Base-by-base conservation (phyloP, 768 basidiomycete genomes). In the Crucibulum laeve region DNA sequence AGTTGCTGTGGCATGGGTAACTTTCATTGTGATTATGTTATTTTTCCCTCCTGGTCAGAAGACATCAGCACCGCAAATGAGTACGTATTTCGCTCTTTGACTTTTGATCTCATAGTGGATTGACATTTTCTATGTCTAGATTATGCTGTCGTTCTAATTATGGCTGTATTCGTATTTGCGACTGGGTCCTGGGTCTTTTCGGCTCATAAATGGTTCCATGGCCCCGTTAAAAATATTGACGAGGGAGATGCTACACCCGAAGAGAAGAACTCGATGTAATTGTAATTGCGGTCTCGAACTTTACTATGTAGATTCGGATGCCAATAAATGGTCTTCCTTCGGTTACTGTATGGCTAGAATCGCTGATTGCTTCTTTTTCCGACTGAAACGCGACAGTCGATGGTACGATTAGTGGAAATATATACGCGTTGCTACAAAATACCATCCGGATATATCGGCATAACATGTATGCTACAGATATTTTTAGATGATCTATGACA, bases 161-260 rank as follows among this genome's bases (percentile, higher is more conserved):
- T 73, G 66, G 65, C 64, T 1, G 82, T 87, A 4, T 83, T 86
- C 56, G 54, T 82, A 13, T 84, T 85, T 51, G 80, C 85, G 1
- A 61, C 76, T 1, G 42, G 70, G 3, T 84, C 79, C 4, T 87
- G 85, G 85, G 57, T 80, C 4, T 24, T 80, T 3, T 84, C 83
- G 18, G 85, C 85, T 1, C 76, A 62, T 25, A 77, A 80, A 45
- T 87, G 84, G 84, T 87, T 87, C 64, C 70, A 62, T 18, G 84
- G 84, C 0, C 84, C 84, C 14, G 66, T 86, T 38, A 61, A 64
- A 50, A 86, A 72, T 41, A 56, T 77, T 10, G 64, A 71, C 34
- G 62, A 63, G 4, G 39, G 40, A 7, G 42, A 43, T 23, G 38
- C 40, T 4, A 44, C 39, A 15, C 32, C 26, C 18, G 38, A 15